A percentile compares a stretch with the other conserved stretches of the same genome.
These are phyloP conservation scores for Leptographium lundbergii DNA, from an alignment of 2,329 filamentous ascomycete species.

Conservation along the genomic window DNA sequence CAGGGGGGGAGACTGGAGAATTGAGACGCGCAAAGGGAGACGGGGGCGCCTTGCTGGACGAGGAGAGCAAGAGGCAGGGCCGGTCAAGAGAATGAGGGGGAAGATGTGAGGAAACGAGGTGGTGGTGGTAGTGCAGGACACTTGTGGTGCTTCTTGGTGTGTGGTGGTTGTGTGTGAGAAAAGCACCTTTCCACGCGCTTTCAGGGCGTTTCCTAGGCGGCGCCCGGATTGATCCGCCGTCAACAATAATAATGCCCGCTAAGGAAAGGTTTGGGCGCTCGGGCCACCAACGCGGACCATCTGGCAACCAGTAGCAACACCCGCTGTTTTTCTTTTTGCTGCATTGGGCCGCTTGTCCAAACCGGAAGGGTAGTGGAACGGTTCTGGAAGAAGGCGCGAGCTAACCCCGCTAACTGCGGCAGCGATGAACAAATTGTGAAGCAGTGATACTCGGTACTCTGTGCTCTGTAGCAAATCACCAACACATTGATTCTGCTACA, in stretches of 20 bases:
- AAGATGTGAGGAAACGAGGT: neutral
- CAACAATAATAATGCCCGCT: conserved; percentile 14
- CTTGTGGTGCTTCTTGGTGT: neutral
- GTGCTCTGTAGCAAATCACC: neutral
- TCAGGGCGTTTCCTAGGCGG: conserved; percentile 8
- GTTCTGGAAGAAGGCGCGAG: conserved; percentile 6
- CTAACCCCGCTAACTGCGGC: neutral
- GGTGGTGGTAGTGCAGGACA: too few relatives aligned
- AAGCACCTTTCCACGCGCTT: conserved; percentile 1
- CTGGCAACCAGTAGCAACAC: conserved; percentile 9
- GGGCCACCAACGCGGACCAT: conserved; percentile 12
- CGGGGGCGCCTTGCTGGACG: neutral
- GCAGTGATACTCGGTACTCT: neutral
- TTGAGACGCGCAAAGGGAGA: neutral
- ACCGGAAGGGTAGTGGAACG: conserved; percentile 9
- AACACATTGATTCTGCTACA: neutral
- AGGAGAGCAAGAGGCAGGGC: neutral
- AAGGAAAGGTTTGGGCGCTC: conserved; percentile 13
- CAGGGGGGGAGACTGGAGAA: neutral
- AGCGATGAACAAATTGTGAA: too few relatives aligned
- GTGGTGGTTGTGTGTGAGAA: conserved; percentile 2
- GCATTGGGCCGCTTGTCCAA: conserved; percentile 2
- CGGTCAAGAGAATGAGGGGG: neutral
- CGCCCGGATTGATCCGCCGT: conserved; percentile 13
- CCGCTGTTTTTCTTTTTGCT: neutral